Evolutionary conservation across 2,329 filamentous ascomycete genomes (phyloP), one percentile per base, ranked within the genome.

Genomic region (Sporothrix protearum): DNA sequence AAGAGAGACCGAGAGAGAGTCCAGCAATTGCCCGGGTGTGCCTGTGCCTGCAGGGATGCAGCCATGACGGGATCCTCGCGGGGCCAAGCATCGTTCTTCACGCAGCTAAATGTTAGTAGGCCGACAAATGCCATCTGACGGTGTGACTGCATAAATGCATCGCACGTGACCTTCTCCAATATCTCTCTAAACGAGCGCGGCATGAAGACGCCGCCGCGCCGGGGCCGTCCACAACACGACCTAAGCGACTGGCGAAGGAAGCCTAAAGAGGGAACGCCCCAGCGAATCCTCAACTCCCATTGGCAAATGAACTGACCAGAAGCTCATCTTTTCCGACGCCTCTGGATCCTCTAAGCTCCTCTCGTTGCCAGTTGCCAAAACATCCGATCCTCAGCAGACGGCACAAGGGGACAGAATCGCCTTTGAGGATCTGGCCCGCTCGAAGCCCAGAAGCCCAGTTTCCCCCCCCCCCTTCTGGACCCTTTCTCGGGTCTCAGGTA

Each of bases 361-460:
- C 39, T 42, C 39, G 14, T 12, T 42, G 39, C n/a, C n/a, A n/a
- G 28, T 28, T 39, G 45, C 69, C 49, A 68, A 57, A 71, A 66
- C 69, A 59, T 68, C 22, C 61, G 69, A 71, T 71, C 36, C 69
- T 71, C 69, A 67, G 36, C 69, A 49, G 69, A 71, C 69, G 45
- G 47, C 28, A 63, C 8, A 45, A 25, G 57, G 57, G n/a, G 30
- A 70, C 57, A 64, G 25, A 36, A 9, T 53, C 45, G 57, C 57
- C 57, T 45, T 33, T 33, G 49, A 3, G 25, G 30, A 33, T n/a
- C 22, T 36, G 55, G 39, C 57, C 69, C 51, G 22, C 36, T 70
- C 51, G 36, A 63, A 12, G 22, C 36, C 63, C 51, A 19, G 42
- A 12, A 39, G 33, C 33, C 14, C 42, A 1, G 1, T 47, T 19